Evolutionary conservation across 495 filamentous ascomycete species (phyloP).

Genomic region (Neurospora sublineolata): DNA sequence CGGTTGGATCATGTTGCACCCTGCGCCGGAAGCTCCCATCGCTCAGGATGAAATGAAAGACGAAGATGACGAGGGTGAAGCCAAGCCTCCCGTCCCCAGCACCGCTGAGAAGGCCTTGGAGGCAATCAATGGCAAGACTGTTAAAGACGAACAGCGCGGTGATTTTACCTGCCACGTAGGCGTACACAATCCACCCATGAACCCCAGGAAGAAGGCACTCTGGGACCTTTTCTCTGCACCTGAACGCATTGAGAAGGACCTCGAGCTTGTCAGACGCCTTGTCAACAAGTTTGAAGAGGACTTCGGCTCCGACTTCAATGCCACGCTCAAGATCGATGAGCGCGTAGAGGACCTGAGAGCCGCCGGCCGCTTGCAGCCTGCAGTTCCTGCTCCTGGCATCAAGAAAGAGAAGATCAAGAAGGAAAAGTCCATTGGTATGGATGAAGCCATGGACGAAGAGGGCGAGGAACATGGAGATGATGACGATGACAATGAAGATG

Average conservation of each 20-base stretch:
- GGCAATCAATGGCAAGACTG: constrained; percentile 89
- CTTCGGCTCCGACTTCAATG: constrained; percentile 59
- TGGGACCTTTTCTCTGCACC: constrained; percentile 93
- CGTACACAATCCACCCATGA: constrained; percentile 76
- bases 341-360: constrained; percentile 67
- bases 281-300: constrained; percentile 71
- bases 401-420: constrained; percentile 48
- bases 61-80: constrained; percentile 38
- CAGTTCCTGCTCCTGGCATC: constrained; percentile 41
- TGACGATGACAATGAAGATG: constrained; percentile 61
- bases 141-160: constrained; percentile 81
- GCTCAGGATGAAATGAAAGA: constrained; percentile 54
- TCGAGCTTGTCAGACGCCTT: constrained; percentile 64
- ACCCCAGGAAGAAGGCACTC: constrained; percentile 87
- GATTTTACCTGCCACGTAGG: constrained; percentile 97
- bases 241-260: constrained; percentile 75
- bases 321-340: constrained; percentile 68
- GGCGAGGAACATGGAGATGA: constrained; percentile 56
- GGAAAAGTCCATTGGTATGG: constrained; percentile 43
- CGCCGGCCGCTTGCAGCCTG: constrained; percentile 62
- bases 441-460: constrained; percentile 60
- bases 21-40: constrained; percentile 49
- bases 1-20: constrained; percentile 93
- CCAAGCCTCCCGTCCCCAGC: constrained; percentile 27
- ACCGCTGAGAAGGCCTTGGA: constrained; percentile 79